Base-by-base conservation (phyloP, 2,329 filamentous ascomycete species). In the Karstenula rhodostoma region DNA sequence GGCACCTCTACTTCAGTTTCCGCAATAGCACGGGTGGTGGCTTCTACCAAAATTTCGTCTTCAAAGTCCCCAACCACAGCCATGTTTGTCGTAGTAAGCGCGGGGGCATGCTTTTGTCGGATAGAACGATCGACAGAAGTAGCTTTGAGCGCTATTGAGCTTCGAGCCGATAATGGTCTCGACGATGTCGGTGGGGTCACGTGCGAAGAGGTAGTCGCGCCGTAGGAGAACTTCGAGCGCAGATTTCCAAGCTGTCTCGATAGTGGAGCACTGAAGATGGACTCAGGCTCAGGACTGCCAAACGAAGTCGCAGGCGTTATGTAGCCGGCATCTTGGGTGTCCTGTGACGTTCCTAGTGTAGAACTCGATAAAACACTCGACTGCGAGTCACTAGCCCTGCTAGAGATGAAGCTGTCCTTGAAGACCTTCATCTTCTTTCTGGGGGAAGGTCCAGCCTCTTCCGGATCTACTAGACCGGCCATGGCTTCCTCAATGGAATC, bases 401-500 rank as follows among this genome's bases (percentile, higher is more conserved):
- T 63, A 10, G 65, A 67, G 4, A 60, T 51, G 6, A 60, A 58
- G 19, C 58, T 67, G 25, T 77, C 75, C 29, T 67, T 70, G 59
- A 78, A 77, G 6, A 78, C 63, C 12, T 66, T 63, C 48, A 77
- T 55, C 63, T 75, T 75, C 63, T 75, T 76, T 63, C 67, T 75
- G 7, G 70, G 63, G 48, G 72, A 69, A 3, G 67, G 71, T 3
- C 67, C 67, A 42, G 63, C 61, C 58, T 76, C 66, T 35, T 76
- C 73, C 3, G 74, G 60, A 56, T 78, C 77, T 43, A 71, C 73
- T 1, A 75, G 63, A 51, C 73, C 68, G 13, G 75, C 76, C 65
- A 81, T 75, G 8, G 78, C 81, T 23, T 82, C 79, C 23, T 79
- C 78, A 7, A 81, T 69, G 5, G 81, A 83, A 56, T 83, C 82